A percentile compares a stretch with the other conserved stretches of the same genome.
These are phyloP conservation scores for Kuraishia hungarica DNA, from an alignment of 805 yeast genomes.

Conservation along the genomic window DNA sequence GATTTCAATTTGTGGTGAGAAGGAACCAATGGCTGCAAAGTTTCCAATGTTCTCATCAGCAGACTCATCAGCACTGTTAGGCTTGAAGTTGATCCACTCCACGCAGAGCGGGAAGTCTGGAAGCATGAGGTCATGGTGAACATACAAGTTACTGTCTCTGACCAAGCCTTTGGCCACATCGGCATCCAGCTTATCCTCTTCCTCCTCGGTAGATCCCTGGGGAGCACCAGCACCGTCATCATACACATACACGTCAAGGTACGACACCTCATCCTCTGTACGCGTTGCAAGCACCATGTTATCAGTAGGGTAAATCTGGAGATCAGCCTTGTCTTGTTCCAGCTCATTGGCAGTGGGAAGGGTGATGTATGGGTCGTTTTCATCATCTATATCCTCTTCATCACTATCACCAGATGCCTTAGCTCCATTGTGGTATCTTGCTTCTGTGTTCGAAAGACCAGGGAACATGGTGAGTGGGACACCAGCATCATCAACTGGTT, in stretches of 20 bases:
- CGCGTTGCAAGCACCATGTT: conserved; percentile 84
- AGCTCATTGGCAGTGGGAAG: conserved; percentile 56
- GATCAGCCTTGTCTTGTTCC: conserved; percentile 73
- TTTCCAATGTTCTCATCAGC: conserved; percentile 52
- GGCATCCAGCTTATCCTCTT: conserved; percentile 55
- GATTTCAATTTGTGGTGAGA: conserved; percentile 94
- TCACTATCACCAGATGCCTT: conserved; percentile 37
- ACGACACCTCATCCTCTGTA: conserved; percentile 93
- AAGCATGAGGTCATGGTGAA: conserved; percentile 94
- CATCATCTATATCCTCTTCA: conserved; percentile 26
- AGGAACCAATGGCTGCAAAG: conserved; percentile 94
- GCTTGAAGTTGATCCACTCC: conserved; percentile 84
- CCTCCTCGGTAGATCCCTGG: conserved; percentile 54
- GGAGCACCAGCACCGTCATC: conserved; percentile 92
- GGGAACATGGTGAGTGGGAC: conserved; percentile 61
- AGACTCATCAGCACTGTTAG: conserved; percentile 36
- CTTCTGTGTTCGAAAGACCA: conserved; percentile 53
- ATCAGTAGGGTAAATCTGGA: conserved; percentile 84
- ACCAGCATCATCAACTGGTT: conserved; percentile 37
- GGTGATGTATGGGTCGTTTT: conserved; percentile 51
- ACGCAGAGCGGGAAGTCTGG: conserved; percentile 96
- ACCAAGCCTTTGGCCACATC: conserved; percentile 66
- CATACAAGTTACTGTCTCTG: conserved; percentile 72
- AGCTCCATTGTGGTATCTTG: conserved; percentile 40
- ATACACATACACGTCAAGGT: conserved; percentile 86